A percentile compares a stretch with the other conserved stretches of the same genome.
These are phyloP conservation scores for Paramecium caudatum DNA, from an alignment of 73 alveolate genomes.

Conservation along the genomic window DNA sequence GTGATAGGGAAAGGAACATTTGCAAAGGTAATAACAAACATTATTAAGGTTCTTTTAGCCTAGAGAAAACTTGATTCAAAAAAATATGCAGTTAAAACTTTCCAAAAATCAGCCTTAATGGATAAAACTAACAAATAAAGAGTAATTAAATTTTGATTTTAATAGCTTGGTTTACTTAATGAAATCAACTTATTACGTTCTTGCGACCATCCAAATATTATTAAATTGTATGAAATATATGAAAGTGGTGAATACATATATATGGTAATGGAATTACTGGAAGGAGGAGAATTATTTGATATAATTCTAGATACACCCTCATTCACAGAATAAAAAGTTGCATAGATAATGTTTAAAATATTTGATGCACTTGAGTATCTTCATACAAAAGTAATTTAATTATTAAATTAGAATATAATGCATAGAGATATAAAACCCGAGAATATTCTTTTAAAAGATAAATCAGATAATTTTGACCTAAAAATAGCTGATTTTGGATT, in stretches of 20 bases:
- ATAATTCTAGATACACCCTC: slow-evolving; percentile 25
- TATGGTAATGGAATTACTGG: slow-evolving; percentile 66
- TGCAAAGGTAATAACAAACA: slow-evolving; percentile 2
- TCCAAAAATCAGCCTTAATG: slow-evolving; percentile 22
- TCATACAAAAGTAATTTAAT: slow-evolving; percentile 71
- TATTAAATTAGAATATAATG: slow-evolving; percentile 80
- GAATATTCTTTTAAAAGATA: slow-evolving; percentile 84
- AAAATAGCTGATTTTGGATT: slow-evolving; percentile 91
- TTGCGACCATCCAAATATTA: slow-evolving; percentile 72
- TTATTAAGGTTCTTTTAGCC: slow-evolving; percentile 53
- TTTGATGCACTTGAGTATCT: slow-evolving; percentile 58
- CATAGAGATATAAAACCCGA: slow-evolving; percentile 93
- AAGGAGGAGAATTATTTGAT: slow-evolving; percentile 77
- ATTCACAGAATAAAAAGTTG: slow-evolving; percentile 18
- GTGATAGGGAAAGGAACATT: slow-evolving; percentile 56
- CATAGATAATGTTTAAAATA: slow-evolving; percentile 31
- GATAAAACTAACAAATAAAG: slow-evolving; percentile 6
- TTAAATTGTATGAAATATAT: slow-evolving; percentile 68
- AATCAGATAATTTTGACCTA: slow-evolving; percentile 82
- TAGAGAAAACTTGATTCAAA: not conserved
- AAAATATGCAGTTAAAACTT: slow-evolving; percentile 58
- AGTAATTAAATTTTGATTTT: not conserved
- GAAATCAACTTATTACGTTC: slow-evolving; percentile 60
- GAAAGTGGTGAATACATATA: slow-evolving; percentile 67
- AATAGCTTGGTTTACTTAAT: slow-evolving; percentile 29